Base-by-base conservation (phyloP, 129 eudicot genomes). In the Calendula officinalis region DNA sequence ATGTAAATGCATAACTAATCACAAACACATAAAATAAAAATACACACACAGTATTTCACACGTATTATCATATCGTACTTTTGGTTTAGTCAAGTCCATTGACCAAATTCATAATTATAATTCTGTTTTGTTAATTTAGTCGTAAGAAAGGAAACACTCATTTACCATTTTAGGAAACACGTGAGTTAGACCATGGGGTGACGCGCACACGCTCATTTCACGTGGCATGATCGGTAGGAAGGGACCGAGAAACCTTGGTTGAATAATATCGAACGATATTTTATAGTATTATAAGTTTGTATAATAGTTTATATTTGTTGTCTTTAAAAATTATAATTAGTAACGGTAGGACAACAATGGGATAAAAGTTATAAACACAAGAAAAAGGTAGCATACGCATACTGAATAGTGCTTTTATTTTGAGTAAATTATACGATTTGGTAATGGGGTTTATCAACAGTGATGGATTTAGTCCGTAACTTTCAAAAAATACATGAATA, bases 151-250 rank as follows among this genome's bases (percentile, higher is more conserved):
- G 37, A 7, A 36, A 64, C 38, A 59, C 69, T 73, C 42, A 46
- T 35, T 22, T 55, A 12, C 71, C 71, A 64, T 64, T 55, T 73
- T 55, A 73, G 66, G 71, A 73, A 45, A 55, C 64, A 55, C 40
- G 13, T 59, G 75, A 58, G 49, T 16, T 33, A 34, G 15, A 44
- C 27, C 41, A 50, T 4, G 6, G 48, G 51, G 15, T 40, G 66
- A 72, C 71, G 66, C 63, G 77, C 66, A 33, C 12, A 40, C 6
- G 22, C 38, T 51, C 41, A 37, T 52, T 53, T 8, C 61, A 62
- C 70, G 35, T 72, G 62, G 40, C 43, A 47, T 42, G 38, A 53
- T 58, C 14, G 60, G 37, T 57, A 59, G 17, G 51, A 59, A 47
- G 46, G 27, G 36, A 69, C 66, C 55, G 16, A 12, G 59, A 45